Percentiles rank a stretch among this genome's conserved stretches.
These are phyloP conservation scores for Pseudomassariella vexata DNA, from an alignment of 2,329 filamentous ascomycete species.

Conservation along the genomic window DNA sequence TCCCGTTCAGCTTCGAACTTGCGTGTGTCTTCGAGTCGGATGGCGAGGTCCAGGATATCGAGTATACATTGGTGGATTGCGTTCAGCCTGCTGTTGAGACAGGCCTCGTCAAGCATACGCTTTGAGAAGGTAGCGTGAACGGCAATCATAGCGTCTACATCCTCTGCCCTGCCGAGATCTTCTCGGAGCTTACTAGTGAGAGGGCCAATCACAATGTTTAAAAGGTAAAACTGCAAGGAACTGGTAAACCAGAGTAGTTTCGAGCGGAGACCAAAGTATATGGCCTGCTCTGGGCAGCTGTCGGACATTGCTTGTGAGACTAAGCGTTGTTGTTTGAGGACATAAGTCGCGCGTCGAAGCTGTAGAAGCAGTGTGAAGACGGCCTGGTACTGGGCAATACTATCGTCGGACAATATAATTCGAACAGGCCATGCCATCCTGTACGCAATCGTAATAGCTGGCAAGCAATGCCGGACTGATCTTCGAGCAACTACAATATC, in stretches of 20 bases:
- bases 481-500: conserved; percentile 41
- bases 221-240: conserved; percentile 69
- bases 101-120: conserved; percentile 59
- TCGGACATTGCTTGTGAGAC: conserved; percentile 32
- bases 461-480: conserved; percentile 57
- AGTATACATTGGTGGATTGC: conserved; percentile 69
- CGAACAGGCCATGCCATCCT: conserved; percentile 59
- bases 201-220: conserved; percentile 63
- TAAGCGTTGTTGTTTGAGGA: conserved; percentile 53
- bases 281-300: conserved; percentile 34
- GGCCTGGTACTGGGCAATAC: conserved; percentile 61
- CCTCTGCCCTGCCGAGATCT: conserved; percentile 54
- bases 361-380: conserved; percentile 76
- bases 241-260: conserved; percentile 74
- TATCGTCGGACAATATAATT: conserved; percentile 67
- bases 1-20: conserved; percentile 29
- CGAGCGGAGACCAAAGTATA: conserved; percentile 58
- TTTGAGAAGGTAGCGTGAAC: conserved; percentile 61
- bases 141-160: conserved; percentile 76
- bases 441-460: conserved; percentile 61
- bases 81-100: conserved; percentile 62
- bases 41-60: conserved; percentile 69
- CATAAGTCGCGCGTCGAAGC: conserved; percentile 62
- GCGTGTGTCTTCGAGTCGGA: conserved; percentile 61
- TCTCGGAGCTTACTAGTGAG: conserved; percentile 50